Base-by-base conservation (phyloP, 495 filamentous ascomycete species). In the Bacidia gigantensis region DNA sequence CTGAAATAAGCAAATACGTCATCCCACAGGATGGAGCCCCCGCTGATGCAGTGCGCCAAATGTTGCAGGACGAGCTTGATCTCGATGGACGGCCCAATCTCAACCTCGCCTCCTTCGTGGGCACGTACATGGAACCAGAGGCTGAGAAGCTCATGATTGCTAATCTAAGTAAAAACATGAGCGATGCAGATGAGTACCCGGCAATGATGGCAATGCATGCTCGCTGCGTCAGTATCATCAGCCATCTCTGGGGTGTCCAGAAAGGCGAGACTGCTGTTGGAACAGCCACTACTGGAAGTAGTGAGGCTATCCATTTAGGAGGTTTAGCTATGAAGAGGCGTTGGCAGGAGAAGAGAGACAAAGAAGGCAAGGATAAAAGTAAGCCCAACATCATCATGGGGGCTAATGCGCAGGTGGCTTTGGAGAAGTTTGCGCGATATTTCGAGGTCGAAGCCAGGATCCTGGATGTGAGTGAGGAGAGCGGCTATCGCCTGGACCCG, bases 311-410 rank as follows among this genome's bases (percentile, higher is more conserved):
- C 51, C 82, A 84, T 57, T 74, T 87, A 7, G 84, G 82, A 14
- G 84, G 84, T 2, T 64, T 87, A 45, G 83, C 84, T 7, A 86
- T 88, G 83, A 87, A 87, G 70, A 72, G 83, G 3, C 71, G 81
- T 3, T 87, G 84, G 84, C 83, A 86, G 62, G 80, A 86, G 58
- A 73, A 72, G 52, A 69, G 82, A 22, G 64, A 68, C 42, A 69
- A 67, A 0, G 72, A 74, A 46, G 80, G 81, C 2, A 81, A 85
- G 43, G 77, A 83, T 26, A 75, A 74, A 0, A 65, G 62, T 9
- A 75, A 71, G 29, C 83, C 83, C 5, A 88, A 87, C 61, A 86
- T 87, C 59, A 68, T 87, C 55, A 86, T 88, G 82, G 84, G 83
- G 1, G 72, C 80, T 18, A 88, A 88, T 62, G 81, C 83, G 14